Conservation (phyloP, 225 moss, liverwort and hornwort species). For the Polytrichum formosum region DNA sequence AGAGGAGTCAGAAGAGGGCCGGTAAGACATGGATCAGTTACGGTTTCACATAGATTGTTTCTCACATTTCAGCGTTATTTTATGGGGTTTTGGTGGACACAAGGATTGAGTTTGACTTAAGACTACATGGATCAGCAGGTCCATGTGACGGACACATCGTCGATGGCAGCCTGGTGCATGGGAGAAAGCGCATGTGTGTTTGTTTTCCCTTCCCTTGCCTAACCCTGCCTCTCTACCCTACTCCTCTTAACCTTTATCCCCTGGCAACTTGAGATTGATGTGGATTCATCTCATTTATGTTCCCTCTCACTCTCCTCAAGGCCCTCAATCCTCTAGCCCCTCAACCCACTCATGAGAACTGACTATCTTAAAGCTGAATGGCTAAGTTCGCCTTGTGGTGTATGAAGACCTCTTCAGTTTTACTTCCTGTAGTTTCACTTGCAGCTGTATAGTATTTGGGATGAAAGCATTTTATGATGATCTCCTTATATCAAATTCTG, state of each 20-base stretch:
- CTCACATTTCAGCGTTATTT: constrained; percentile 73
- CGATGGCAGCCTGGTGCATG: constrained; percentile 99
- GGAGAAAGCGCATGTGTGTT: constrained; percentile 99
- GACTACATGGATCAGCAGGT: constrained; percentile 99
- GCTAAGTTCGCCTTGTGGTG: constrained; percentile 19
- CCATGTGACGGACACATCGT: constrained; percentile 99
- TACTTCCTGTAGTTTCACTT: constrained; percentile 11
- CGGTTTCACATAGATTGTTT: constrained; percentile 83
- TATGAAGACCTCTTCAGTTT: too few relatives aligned
- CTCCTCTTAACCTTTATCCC: constrained; percentile 77
- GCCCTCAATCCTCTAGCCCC: constrained; percentile 19
- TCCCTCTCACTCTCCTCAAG: constrained; percentile 42
- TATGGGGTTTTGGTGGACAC: constrained; percentile 99
- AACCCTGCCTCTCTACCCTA: constrained; percentile 98
- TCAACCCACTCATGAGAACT: constrained; percentile 49
- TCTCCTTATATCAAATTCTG: not conserved
- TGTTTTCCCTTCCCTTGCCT: constrained; percentile 99
- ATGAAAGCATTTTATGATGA: not conserved
- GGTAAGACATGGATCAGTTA: constrained; percentile 32
- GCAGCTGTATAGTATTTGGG: constrained; percentile 14
- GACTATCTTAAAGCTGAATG: constrained; percentile 32
- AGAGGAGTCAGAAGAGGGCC: constrained; percentile 30
- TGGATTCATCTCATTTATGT: constrained; percentile 90
- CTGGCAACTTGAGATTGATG: constrained; percentile 87
- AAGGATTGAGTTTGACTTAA: constrained; percentile 98